Base-by-base conservation (phyloP, 495 filamentous ascomycete genomes). In the Penicillium riverlandense region DNA sequence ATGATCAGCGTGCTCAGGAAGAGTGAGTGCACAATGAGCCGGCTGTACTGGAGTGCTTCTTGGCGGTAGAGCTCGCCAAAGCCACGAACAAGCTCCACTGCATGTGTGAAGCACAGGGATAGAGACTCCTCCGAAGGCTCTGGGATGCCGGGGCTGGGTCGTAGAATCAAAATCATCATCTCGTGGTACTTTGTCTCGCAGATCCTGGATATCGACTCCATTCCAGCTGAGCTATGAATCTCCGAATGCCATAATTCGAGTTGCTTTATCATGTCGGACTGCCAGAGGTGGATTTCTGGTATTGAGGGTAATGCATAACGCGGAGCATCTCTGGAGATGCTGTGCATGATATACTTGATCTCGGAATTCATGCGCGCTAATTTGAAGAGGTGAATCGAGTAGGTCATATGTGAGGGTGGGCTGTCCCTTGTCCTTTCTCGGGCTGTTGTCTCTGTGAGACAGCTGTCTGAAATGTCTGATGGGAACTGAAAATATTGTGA, bases 341-440 rank as follows among this genome's bases (percentile, higher is more conserved):
- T 69, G 37, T 72, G 65, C 57, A 69, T 66, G 35, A 72, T 52
- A 41, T 72, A 74, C 54, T 74, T 74, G 30, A 73, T 74, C 41
- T 72, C 69, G 1, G 69, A 74, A 39, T 72, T 72, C 12, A 72
- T 42, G 11, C 57, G 52, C 4, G 71, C 61, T 1, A 72, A 47
- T 38, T 57, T 65, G 51, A 72, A 70, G 0, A 75, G 46, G 40
- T 70, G 70, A 29, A 72, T 69, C 0, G 67, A 63, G 40, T 57
- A 62, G 4, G 65, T 59, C 35, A 72, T 70, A 41, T 70, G 63
- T 11, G 67, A 63, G 6, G 53, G 45, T 2, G 56, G n/a, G 8
- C 38, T 32, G 1, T 36, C 29, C 3, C n/a, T 14, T 2, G 37
- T 12, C 1, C 39, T 50, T 30, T 48, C 43, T 2, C 38, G 15